These are phyloP conservation scores for Vicia sativa DNA, from an alignment of 306 rosid genomes.

Conservation along the genomic window DNA sequence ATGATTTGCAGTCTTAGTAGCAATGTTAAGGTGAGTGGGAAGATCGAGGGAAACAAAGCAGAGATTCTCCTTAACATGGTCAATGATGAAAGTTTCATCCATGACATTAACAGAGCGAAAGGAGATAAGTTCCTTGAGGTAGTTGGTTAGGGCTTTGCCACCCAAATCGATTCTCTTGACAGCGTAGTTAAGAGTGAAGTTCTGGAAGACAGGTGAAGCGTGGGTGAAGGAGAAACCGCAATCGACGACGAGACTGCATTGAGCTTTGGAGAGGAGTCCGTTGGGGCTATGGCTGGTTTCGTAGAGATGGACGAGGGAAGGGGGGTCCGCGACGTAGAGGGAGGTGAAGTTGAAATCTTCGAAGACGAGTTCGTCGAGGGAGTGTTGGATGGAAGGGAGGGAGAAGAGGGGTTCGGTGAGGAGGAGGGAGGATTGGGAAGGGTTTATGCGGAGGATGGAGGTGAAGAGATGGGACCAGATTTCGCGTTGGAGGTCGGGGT, in stretches of 20 bases:
- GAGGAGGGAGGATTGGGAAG: conserved; percentile 72
- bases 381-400: conserved; percentile 80
- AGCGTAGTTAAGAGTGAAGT: conserved; percentile 74
- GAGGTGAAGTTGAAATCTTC: conserved; percentile 82
- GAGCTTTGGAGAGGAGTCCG: conserved; percentile 67
- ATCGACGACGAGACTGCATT: conserved; percentile 89
- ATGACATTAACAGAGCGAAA: conserved; percentile 80
- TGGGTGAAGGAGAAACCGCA: conserved; percentile 93
- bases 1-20: conserved; percentile 72
- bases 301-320: conserved; percentile 78
- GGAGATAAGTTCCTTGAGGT: conserved; percentile 85
- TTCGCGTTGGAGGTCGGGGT: conserved; percentile 92
- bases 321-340: conserved; percentile 69
- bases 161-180: conserved; percentile 84
- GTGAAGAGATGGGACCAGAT: conserved; percentile 90
- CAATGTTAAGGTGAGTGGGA: conserved; percentile 62
- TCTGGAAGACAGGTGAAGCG: conserved; percentile 86
- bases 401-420: conserved; percentile 87
- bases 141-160: conserved; percentile 87
- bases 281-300: conserved; percentile 73
- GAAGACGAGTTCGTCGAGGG: conserved; percentile 82
- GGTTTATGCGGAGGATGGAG: conserved; percentile 62
- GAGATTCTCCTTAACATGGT: conserved; percentile 91
- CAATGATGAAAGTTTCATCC: conserved; percentile 89
- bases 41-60: conserved; percentile 87